phyloP scores from a whole-genome alignment of 2,329 filamentous ascomycete species.

The Fusarium secorum region DNA sequence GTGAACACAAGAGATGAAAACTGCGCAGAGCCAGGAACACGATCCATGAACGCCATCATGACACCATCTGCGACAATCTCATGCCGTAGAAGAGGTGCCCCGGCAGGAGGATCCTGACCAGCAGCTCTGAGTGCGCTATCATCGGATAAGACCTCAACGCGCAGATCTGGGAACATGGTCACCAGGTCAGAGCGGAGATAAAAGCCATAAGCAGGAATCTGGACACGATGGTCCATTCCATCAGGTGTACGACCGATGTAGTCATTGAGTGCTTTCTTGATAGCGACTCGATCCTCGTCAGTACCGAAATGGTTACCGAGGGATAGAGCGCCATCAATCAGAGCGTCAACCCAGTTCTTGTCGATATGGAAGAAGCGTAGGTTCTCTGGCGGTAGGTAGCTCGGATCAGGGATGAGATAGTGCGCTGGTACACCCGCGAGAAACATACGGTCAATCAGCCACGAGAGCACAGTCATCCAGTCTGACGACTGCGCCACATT shows the following conservation, averaged over 20 bases:
- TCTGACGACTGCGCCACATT: conserved; percentile 47
- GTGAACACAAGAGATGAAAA: background rate
- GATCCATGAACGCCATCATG: background rate
- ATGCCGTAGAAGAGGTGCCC: background rate
- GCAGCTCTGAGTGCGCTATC: background rate
- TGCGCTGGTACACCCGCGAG: conserved; percentile 51
- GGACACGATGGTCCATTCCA: conserved; percentile 19
- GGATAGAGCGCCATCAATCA: conserved; percentile 55
- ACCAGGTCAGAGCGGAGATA: conserved; percentile 49
- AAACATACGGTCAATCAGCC: conserved; percentile 49
- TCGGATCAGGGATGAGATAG: conserved; percentile 51
- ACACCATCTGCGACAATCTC: background rate
- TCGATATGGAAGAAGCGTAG: conserved; percentile 57
- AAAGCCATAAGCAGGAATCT: conserved; percentile 51
- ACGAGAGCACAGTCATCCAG: conserved; percentile 49
- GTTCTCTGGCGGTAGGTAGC: conserved; percentile 47
- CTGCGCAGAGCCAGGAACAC: background rate
- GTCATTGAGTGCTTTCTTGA: conserved; percentile 44
- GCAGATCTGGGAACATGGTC: conserved; percentile 50
- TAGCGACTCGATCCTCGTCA: conserved; percentile 42
- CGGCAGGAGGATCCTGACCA: background rate
- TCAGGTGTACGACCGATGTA: conserved; percentile 35
- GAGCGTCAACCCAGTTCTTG: conserved; percentile 50
- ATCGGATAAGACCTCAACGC: background rate
- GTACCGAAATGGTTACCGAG: conserved; percentile 49